Evolutionary conservation across 805 yeast genomes (phyloP), one percentile per base, ranked within the genome.

Genomic region (Metschnikowia peoriensis): DNA sequence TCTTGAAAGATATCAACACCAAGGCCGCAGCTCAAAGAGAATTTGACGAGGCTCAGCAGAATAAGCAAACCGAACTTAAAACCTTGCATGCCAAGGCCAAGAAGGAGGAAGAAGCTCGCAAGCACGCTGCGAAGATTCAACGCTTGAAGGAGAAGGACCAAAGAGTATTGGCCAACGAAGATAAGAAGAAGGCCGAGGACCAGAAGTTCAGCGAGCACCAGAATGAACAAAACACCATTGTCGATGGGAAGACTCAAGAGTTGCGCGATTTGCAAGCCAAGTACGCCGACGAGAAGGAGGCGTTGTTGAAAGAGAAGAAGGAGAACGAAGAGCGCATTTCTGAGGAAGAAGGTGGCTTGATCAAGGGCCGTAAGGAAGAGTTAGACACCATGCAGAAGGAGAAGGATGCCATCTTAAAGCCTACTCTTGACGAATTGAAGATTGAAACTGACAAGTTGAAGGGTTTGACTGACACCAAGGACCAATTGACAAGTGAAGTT

Each of bases 21-120:
- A 85, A 88, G 64, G 96, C 96, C 17, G 76, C 70, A 22, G 79
- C 81, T 45, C 93, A 89, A 70, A 82, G 96, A 72, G 47, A 81
- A 72, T 58, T 64, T 68, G 55, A 67, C 69, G 43, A 63, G 27
- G 74, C 72, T 48, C 68, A 72, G 53, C 68, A 66, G 50, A 60
- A 65, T 47, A 69, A 75, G 51, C 66, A 65, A 42, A 65, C 68
- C 22, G 78, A 75, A 51, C 66, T 73, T 54, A 59, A 58, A 41
- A 60, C 61, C 43, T 54, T 58, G 48, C 78, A 75, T 54, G 62
- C 62, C 44, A 59, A 67, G 56, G 62, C 68, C 49, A 55, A 57
- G 52, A 47, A 41, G 15, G 61, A 57, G 22, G 62, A 57, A 54
- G 71, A 65, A 60, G 67, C 62, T 39, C 55, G 56, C 28, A 69